phyloP scores from a whole-genome alignment of 2,329 filamentous ascomycete genomes.

The Apiospora arundinis region DNA sequence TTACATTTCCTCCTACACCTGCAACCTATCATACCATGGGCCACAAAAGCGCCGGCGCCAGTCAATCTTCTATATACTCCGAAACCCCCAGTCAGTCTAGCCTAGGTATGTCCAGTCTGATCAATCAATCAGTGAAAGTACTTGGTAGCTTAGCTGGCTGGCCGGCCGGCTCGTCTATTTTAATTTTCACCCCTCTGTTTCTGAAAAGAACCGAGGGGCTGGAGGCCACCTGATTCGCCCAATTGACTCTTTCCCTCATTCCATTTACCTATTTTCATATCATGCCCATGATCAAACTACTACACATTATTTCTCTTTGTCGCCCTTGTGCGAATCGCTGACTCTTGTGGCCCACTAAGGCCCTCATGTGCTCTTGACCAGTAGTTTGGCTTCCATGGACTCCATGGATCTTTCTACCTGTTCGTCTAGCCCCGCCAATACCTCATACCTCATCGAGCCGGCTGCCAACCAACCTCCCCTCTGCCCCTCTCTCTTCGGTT shows the following conservation, averaged over 20 bases:
- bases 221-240: slow-evolving; percentile 36
- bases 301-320: slow-evolving; percentile 18
- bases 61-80: neutral
- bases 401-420: slow-evolving; percentile 6
- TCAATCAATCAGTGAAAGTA: neutral
- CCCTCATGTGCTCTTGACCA: slow-evolving; percentile 22
- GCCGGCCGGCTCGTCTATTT: neutral
- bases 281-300: neutral
- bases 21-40: slow-evolving; percentile 26
- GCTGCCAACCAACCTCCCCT: slow-evolving; percentile 19
- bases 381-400: slow-evolving; percentile 17
- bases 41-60: slow-evolving; percentile 16
- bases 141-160: neutral
- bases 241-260: slow-evolving; percentile 34
- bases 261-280: slow-evolving; percentile 28
- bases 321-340: slow-evolving; percentile 37
- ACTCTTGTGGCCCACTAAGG: slow-evolving; percentile 35
- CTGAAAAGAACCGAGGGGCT: neutral
- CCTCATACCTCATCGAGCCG: slow-evolving; percentile 12
- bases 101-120: neutral
- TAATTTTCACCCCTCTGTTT: neutral
- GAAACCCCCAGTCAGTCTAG: slow-evolving; percentile 2
- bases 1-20: neutral
- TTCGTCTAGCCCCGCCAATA: slow-evolving; percentile 13
- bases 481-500: slow-evolving; percentile 18